Conservation (phyloP, 805 yeast genomes). For the Yamadazyma phyllophila region DNA sequence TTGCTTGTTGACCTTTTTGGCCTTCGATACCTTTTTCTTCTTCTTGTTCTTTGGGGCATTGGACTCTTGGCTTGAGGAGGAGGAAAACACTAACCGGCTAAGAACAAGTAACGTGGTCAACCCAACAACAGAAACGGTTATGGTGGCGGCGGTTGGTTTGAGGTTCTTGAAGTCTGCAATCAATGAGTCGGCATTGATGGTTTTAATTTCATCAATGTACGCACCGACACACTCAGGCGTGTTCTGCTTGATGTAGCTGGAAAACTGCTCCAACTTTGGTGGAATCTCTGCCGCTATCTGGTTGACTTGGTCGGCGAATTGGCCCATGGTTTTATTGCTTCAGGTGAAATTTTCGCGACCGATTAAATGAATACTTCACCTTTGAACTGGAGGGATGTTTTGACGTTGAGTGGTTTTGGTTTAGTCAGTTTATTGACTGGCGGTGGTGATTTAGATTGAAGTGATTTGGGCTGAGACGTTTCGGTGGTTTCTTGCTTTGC, state of each 20-base stretch:
- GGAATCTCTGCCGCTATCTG: constrained; percentile 8
- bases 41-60: constrained; percentile 19
- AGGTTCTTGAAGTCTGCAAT: constrained; percentile 28
- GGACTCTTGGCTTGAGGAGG: not conserved
- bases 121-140: constrained; percentile 25
- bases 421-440: constrained; percentile 11
- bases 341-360: constrained; percentile 3
- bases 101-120: constrained; percentile 25
- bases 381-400: constrained; percentile 12
- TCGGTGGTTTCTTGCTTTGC: no score
- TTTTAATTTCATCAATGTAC: constrained; percentile 9
- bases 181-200: constrained; percentile 19
- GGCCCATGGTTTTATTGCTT: constrained; percentile 3
- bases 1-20: constrained; percentile 38
- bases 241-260: constrained; percentile 4
- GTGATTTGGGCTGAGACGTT: no score
- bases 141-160: constrained; percentile 33
- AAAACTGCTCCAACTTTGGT: constrained; percentile 10
- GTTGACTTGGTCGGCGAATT: constrained; percentile 11
- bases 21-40: constrained; percentile 38
- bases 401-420: constrained; percentile 9
- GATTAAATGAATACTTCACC: constrained; percentile 15
- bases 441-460: no score
- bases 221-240: constrained; percentile 8
- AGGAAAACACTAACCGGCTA: constrained; percentile 15